phyloP scores from a whole-genome alignment of 345 rosid species.

The Cardamine resedifolia region DNA sequence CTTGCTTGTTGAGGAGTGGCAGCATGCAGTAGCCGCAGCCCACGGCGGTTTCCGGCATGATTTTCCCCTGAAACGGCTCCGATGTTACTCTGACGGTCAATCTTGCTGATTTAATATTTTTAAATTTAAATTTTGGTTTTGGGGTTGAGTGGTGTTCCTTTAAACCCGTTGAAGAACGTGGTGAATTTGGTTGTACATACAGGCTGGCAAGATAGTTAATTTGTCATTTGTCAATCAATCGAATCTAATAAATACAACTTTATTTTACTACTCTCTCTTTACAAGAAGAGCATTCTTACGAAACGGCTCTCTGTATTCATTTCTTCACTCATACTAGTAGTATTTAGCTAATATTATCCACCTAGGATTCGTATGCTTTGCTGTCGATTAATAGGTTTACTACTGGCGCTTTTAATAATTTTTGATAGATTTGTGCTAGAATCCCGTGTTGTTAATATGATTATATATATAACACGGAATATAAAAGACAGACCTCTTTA shows the following conservation, averaged over 20 bases:
- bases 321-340: background rate
- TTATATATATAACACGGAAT: background rate
- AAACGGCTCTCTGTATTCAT: background rate
- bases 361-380: background rate
- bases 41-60: constrained; percentile 53
- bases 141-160: constrained; percentile 10
- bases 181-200: constrained; percentile 25
- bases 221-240: constrained; percentile 15
- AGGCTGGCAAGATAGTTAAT: constrained; percentile 21
- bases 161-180: constrained; percentile 32
- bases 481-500: background rate
- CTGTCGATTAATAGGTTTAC: background rate
- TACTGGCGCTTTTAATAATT: background rate
- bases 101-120: constrained; percentile 34
- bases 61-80: constrained; percentile 53
- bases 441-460: background rate
- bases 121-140: background rate
- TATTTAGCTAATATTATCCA: background rate
- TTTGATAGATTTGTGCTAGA: background rate
- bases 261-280: background rate
- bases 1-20: constrained; percentile 56
- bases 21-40: constrained; percentile 37
- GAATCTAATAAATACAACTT: background rate
- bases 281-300: background rate
- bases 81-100: constrained; percentile 49